phyloP scores from a whole-genome alignment of 306 rosid species.

The Senna tora region DNA sequence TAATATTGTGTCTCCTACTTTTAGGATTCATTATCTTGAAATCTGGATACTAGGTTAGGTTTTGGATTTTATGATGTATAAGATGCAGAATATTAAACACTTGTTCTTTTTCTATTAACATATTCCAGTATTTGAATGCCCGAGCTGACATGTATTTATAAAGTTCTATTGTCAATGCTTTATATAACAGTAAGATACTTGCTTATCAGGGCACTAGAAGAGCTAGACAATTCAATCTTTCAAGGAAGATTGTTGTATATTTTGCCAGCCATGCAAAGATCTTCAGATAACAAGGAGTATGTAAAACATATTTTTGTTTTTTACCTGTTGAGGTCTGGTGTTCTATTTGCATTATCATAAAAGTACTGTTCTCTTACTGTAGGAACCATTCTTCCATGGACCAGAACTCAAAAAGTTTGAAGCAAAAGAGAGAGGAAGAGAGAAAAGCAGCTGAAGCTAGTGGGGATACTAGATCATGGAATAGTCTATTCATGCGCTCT shows the following conservation, averaged over 20 bases:
- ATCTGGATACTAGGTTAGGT: conserved; percentile 15
- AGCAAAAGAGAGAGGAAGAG: conserved; percentile 76
- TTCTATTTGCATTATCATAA: conserved; percentile 21
- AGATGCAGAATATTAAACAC: background rate
- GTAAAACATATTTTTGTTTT: conserved; percentile 32
- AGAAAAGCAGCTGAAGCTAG: conserved; percentile 82
- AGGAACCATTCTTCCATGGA: conserved; percentile 54
- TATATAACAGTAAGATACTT: conserved; percentile 22
- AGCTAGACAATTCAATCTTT: conserved; percentile 74
- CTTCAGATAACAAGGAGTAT: conserved; percentile 66
- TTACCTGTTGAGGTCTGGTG: background rate
- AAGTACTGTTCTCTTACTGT: conserved; percentile 39
- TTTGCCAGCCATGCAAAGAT: conserved; percentile 72
- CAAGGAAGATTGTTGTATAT: conserved; percentile 94
- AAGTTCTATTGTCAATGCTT: conserved; percentile 11
- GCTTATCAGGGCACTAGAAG: conserved; percentile 66
- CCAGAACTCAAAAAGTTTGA: conserved; percentile 64
- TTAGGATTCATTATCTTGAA: background rate
- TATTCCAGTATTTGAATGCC: conserved; percentile 4
- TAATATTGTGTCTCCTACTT: background rate
- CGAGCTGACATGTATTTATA: conserved; percentile 10
- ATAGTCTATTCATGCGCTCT: conserved; percentile 86
- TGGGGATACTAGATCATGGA: conserved; percentile 95
- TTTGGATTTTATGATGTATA: conserved; percentile 20
- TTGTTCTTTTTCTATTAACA: background rate